These are phyloP conservation scores for Yamadazyma philogaea DNA, from an alignment of 805 yeast genomes.

Conservation along the genomic window DNA sequence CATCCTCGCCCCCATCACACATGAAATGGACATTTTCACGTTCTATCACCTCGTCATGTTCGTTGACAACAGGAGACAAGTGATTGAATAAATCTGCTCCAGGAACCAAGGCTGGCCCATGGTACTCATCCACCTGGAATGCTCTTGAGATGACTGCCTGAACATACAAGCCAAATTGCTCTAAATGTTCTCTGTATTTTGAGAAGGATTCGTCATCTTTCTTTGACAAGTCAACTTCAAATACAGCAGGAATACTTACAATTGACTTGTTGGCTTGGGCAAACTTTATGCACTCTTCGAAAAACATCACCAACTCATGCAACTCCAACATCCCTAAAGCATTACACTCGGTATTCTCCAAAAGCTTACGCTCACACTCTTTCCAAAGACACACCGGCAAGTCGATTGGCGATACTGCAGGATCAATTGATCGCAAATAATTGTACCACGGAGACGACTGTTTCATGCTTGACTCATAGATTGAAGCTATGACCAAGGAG, in stretches of 20 bases:
- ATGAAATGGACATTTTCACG: conserved; percentile 64
- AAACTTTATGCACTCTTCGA: conserved; percentile 39
- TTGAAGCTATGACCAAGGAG: conserved; percentile 62
- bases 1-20: conserved; percentile 26
- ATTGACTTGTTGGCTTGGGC: conserved; percentile 28
- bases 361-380: conserved; percentile 40
- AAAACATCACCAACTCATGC: conserved; percentile 40
- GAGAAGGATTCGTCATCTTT: conserved; percentile 19
- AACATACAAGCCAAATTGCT: conserved; percentile 53
- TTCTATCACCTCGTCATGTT: conserved; percentile 12
- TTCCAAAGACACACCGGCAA: conserved; percentile 69
- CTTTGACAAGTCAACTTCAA: conserved; percentile 19
- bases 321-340: conserved; percentile 56
- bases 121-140: conserved; percentile 74
- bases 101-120: conserved; percentile 77
- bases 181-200: conserved; percentile 26
- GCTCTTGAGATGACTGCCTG: conserved; percentile 72
- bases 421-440: conserved; percentile 56
- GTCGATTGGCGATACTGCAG: conserved; percentile 24
- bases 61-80: conserved; percentile 30
- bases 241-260: conserved; percentile 37
- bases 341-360: conserved; percentile 63
- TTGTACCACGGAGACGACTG: conserved; percentile 76
- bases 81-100: conserved; percentile 91
- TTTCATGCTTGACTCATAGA: conserved; percentile 64